phyloP scores from a whole-genome alignment of 805 yeast species.

The Cyberlindnera nakhonratchasimensis region DNA sequence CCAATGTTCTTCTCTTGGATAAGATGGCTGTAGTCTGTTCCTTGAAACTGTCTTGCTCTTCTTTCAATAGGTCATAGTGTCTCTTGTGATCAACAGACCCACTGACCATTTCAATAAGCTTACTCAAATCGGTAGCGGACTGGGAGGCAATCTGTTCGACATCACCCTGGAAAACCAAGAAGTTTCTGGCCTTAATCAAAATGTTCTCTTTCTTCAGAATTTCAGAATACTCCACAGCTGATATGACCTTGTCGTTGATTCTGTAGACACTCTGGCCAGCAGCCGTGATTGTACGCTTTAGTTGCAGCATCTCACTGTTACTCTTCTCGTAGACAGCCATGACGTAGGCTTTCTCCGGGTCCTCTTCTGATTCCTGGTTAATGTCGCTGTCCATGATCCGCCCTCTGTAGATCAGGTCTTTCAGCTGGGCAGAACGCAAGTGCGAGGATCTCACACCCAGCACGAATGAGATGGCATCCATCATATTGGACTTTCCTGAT shows the following conservation, averaged over 20 bases:
- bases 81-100: constrained; percentile 68
- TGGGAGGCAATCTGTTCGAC: constrained; percentile 92
- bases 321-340: constrained; percentile 69
- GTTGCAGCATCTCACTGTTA: constrained; percentile 52
- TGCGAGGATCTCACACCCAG: constrained; percentile 77
- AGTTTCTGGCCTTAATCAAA: constrained; percentile 83
- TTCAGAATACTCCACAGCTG: constrained; percentile 61
- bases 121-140: constrained; percentile 70
- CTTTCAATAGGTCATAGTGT: constrained; percentile 64
- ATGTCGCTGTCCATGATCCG: constrained; percentile 32
- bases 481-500: constrained; percentile 94
- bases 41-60: constrained; percentile 62
- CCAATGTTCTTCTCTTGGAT: constrained; percentile 64
- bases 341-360: constrained; percentile 60
- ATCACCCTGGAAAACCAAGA: constrained; percentile 94
- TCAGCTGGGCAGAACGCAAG: constrained; percentile 67
- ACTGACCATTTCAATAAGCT: constrained; percentile 74
- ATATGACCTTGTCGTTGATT: constrained; percentile 56
- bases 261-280: constrained; percentile 65
- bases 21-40: constrained; percentile 61
- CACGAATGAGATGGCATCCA: constrained; percentile 96
- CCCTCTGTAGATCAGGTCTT: constrained; percentile 82
- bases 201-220: constrained; percentile 75
- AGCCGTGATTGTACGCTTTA: constrained; percentile 58
- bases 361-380: constrained; percentile 23